Conservation (phyloP, 805 yeast genomes). For the Saturnispora serradocipensis region DNA sequence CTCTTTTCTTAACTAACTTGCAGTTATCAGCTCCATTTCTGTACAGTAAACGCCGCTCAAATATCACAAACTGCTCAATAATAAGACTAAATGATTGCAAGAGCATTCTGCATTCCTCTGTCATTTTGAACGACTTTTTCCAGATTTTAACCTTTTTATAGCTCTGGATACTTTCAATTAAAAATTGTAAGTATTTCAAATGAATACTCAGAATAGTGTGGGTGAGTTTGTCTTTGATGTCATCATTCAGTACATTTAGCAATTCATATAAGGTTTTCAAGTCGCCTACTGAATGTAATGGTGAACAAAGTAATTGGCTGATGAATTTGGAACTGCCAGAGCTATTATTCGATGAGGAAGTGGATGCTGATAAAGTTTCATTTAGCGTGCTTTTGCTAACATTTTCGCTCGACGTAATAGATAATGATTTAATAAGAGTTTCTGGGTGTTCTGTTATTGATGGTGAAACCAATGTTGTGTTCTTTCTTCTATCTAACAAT, state of each 20-base stretch:
- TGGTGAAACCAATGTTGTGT: background rate
- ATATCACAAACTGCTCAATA: background rate
- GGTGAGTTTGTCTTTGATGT: background rate
- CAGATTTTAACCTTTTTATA: background rate
- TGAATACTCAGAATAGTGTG: background rate
- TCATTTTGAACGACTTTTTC: background rate
- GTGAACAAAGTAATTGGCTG: background rate
- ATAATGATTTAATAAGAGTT: background rate
- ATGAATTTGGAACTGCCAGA: background rate
- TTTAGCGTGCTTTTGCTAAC: background rate
- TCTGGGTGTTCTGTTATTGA: background rate
- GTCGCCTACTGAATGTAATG: background rate
- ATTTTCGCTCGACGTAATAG: background rate
- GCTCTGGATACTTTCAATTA: background rate
- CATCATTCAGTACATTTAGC: background rate
- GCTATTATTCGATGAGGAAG: background rate
- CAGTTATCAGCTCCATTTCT: background rate
- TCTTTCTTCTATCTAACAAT: background rate
- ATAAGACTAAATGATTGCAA: constrained; percentile 2
- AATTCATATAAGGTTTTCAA: background rate
- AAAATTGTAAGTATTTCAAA: background rate
- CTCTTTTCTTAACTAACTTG: background rate
- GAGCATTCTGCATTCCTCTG: constrained; percentile 4
- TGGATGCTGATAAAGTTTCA: background rate
- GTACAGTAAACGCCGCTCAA: background rate